Evolutionary conservation across 2,329 filamentous ascomycete genomes (phyloP).

Genomic region (Trichophyton equinum): DNA sequence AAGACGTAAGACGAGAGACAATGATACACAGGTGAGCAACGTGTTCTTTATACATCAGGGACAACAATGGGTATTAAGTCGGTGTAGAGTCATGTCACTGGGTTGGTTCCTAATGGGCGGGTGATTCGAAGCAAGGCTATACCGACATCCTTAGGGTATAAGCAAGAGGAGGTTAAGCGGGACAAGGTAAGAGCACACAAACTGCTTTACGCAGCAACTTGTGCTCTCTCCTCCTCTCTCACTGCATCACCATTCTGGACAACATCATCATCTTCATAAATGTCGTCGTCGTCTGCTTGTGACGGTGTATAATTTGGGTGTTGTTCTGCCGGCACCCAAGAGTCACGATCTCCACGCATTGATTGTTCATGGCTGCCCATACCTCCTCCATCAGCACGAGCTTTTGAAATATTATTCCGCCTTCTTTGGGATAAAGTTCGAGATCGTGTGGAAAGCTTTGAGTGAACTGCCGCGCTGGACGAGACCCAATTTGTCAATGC

Average conservation of each 20-base stretch:
- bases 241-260: conserved; percentile 21
- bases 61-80: too few species aligned
- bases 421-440: conserved; percentile 79
- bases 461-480: conserved; percentile 74
- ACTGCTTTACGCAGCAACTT: conserved; percentile 3
- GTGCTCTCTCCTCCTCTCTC: conserved; percentile 24
- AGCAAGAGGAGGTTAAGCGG: neutral
- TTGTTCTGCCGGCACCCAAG: conserved; percentile 66
- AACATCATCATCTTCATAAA: conserved; percentile 23
- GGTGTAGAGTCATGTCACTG: too few species aligned
- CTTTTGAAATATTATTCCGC: conserved; percentile 54
- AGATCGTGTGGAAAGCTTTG: conserved; percentile 75
- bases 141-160: neutral
- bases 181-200: neutral
- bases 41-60: too few species aligned
- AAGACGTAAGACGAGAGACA: too few species aligned
- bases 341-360: conserved; percentile 61
- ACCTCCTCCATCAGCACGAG: conserved; percentile 56
- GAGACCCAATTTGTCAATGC: conserved; percentile 93
- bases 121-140: neutral
- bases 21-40: too few species aligned
- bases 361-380: conserved; percentile 71
- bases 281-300: conserved; percentile 33
- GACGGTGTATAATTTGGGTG: conserved; percentile 34
- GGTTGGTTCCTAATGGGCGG: too few species aligned